Evolutionary conservation across 2,329 filamentous ascomycete genomes (phyloP).

Genomic region (Blastomyces silverae): DNA sequence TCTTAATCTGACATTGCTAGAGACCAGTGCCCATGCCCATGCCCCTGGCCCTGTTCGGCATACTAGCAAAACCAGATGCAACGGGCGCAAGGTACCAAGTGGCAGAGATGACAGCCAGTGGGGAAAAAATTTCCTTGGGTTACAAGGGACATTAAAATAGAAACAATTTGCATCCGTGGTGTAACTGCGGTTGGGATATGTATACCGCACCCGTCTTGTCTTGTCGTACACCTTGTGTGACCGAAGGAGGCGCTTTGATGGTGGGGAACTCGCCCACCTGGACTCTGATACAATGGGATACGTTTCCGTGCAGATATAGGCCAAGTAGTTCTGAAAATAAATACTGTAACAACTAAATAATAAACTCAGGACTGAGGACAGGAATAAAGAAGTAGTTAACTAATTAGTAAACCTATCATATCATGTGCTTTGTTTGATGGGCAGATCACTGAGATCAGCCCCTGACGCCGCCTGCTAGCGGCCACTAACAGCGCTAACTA

Average conservation of each 20-base stretch:
- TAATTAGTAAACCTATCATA: no score
- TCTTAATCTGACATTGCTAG: no score
- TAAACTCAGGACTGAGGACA: no score
- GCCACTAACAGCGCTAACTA: no score
- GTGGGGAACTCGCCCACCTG: background rate
- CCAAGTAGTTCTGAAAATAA: no score
- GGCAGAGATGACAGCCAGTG: background rate
- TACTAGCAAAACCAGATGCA: background rate
- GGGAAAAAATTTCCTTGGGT: background rate
- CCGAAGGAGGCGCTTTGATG: background rate
- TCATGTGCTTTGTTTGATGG: no score
- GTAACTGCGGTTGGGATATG: background rate
- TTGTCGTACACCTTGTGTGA: background rate
- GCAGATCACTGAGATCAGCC: no score
- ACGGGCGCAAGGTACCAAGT: background rate
- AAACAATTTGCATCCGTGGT: background rate
- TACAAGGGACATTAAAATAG: conserved; percentile 2
- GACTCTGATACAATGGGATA: background rate
- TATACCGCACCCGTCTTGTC: background rate
- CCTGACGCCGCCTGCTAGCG: no score
- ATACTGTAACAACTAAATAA: no score
- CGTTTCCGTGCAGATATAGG: background rate
- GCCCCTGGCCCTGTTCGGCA: background rate
- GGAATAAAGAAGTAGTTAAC: no score
- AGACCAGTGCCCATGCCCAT: background rate